Evolutionary conservation across 2,329 filamentous ascomycete genomes (phyloP).

Genomic region (Apiospora arundinis): DNA sequence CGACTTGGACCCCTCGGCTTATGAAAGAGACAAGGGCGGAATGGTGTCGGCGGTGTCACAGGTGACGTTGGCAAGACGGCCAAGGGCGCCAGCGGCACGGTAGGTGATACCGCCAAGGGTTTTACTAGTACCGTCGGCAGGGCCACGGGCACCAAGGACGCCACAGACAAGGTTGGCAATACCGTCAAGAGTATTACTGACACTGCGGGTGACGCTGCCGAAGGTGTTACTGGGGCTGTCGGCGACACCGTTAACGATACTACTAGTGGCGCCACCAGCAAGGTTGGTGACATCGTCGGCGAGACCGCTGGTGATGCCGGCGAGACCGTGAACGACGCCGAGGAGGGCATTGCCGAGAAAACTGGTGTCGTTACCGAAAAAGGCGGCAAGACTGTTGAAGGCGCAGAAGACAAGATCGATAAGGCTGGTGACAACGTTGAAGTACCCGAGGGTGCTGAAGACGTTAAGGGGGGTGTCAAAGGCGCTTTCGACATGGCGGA

Average conservation of each 20-base stretch:
- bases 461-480: slow-evolving; percentile 27
- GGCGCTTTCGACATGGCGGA: slow-evolving; percentile 45
- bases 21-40: slow-evolving; percentile 39
- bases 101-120: slow-evolving; percentile 32
- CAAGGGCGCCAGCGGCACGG: slow-evolving; percentile 30
- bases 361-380: slow-evolving; percentile 31
- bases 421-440: slow-evolving; percentile 24
- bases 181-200: slow-evolving; percentile 25
- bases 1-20: slow-evolving; percentile 27
- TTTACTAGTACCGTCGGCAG: slow-evolving; percentile 28
- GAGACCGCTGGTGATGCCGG: slow-evolving; percentile 32
- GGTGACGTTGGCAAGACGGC: slow-evolving; percentile 33
- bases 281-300: slow-evolving; percentile 27
- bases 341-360: slow-evolving; percentile 29
- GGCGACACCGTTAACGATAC: slow-evolving; percentile 24
- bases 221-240: slow-evolving; percentile 20
- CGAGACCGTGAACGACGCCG: slow-evolving; percentile 24
- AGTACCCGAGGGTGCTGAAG: slow-evolving; percentile 29
- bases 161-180: slow-evolving; percentile 24
- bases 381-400: slow-evolving; percentile 30
- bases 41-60: slow-evolving; percentile 40
- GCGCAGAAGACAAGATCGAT: slow-evolving; percentile 28
- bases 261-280: slow-evolving; percentile 25
- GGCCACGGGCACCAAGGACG: slow-evolving; percentile 21
- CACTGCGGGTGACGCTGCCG: slow-evolving; percentile 29